phyloP scores from a whole-genome alignment of 768 basidiomycete species.

The Amanita molliuscula region DNA sequence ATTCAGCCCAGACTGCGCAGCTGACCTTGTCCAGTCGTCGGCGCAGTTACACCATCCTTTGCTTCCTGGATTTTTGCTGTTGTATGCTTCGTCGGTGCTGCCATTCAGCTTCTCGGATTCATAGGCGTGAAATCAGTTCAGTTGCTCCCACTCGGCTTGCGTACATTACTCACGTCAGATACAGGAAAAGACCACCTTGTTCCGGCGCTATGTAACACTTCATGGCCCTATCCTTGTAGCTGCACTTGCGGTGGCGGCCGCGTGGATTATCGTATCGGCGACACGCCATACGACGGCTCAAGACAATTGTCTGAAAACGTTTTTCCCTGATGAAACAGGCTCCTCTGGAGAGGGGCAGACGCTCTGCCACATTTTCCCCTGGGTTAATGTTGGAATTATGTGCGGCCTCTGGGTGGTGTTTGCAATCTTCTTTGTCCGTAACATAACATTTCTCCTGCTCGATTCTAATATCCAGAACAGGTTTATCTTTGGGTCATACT shows the following conservation, averaged over 20 bases:
- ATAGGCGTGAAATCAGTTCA: conserved; percentile 71
- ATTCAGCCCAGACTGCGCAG: background rate
- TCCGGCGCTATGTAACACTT: conserved; percentile 58
- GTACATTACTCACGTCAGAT: conserved; percentile 2
- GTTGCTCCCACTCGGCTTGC: background rate
- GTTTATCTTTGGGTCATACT: conserved; percentile 32
- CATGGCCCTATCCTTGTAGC: conserved; percentile 44
- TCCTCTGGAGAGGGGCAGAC: conserved; percentile 45
- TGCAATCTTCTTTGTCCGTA: conserved; percentile 61
- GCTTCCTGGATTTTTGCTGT: conserved; percentile 66
- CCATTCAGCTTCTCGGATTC: conserved; percentile 74
- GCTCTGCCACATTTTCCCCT: conserved; percentile 84
- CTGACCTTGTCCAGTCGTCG: conserved; percentile 52
- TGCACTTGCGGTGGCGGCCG: conserved; percentile 69
- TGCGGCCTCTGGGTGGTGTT: conserved; percentile 78
- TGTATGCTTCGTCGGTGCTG: conserved; percentile 68
- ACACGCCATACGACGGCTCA: conserved; percentile 65
- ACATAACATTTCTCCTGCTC: conserved; percentile 5
- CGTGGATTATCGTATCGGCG: conserved; percentile 77
- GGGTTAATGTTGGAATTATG: conserved; percentile 91
- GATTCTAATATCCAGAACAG: conserved; percentile 21
- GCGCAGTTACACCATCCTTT: conserved; percentile 72
- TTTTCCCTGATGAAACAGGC: conserved; percentile 34
- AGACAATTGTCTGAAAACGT: conserved; percentile 48
- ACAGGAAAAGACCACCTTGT: conserved; percentile 60